A percentile compares a stretch with the other conserved stretches of the same genome.
Evolutionary conservation across 208 protist species (phyloP).

Genomic region (Trypanosoma boissoni): DNA sequence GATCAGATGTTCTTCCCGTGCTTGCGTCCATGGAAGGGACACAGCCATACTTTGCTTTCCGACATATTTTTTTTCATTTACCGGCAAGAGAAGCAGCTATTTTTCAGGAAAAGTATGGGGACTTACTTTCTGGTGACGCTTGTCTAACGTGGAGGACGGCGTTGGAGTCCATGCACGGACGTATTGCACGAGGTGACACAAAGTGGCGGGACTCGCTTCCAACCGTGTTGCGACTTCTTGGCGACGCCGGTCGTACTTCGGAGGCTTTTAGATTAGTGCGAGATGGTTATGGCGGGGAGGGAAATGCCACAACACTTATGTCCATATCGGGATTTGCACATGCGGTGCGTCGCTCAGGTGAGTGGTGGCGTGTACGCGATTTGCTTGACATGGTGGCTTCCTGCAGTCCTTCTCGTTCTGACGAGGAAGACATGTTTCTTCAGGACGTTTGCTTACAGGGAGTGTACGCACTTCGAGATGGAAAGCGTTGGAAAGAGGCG

Average conservation of each 20-base stretch:
- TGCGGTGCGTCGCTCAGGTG: conserved; percentile 33
- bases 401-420: conserved; percentile 29
- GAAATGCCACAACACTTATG: conserved; percentile 33
- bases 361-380: conserved; percentile 66
- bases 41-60: conserved; percentile 48
- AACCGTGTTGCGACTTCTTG: conserved; percentile 70
- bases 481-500: conserved; percentile 57
- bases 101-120: conserved; percentile 54
- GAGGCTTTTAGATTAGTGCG: conserved; percentile 46
- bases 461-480: conserved; percentile 43
- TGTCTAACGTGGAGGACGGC: conserved; percentile 44
- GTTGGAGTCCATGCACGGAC: conserved; percentile 33
- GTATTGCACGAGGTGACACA: conserved; percentile 27
- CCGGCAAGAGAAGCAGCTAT: conserved; percentile 10
- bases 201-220: conserved; percentile 51
- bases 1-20: conserved; percentile 24
- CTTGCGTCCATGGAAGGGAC: conserved; percentile 49
- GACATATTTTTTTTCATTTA: conserved; percentile 41
- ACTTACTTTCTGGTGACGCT: conserved; percentile 51
- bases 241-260: conserved; percentile 57
- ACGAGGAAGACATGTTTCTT: conserved; percentile 45
- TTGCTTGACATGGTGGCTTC: conserved; percentile 59
- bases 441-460: conserved; percentile 54
- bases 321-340: conserved; percentile 57
- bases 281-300: conserved; percentile 29